phyloP scores from a whole-genome alignment of 1,284 basidiomycete genomes.

The Stereum hirsutum region DNA sequence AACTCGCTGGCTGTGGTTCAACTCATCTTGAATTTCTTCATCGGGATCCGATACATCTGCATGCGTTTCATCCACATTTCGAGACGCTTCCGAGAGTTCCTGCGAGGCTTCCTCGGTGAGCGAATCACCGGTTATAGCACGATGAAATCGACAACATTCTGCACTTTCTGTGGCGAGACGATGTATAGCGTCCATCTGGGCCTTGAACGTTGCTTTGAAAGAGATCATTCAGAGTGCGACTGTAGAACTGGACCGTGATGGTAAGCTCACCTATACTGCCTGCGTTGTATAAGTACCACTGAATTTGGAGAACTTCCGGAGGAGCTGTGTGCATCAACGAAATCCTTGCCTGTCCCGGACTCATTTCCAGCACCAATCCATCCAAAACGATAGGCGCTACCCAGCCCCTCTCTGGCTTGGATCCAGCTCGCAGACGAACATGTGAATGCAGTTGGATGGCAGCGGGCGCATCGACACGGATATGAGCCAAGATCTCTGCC shows the following conservation, averaged over 20 bases:
- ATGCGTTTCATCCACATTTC: too few species aligned
- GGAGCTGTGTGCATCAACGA: conserved; percentile 45
- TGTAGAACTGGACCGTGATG: not conserved
- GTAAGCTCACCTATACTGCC: conserved; percentile 42
- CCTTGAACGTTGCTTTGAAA: conserved; percentile 41
- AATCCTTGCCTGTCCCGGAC: conserved; percentile 43
- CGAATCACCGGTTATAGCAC: conserved; percentile 34
- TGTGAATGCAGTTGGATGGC: conserved; percentile 50
- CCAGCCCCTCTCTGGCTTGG: conserved; percentile 40
- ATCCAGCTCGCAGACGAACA: conserved; percentile 48
- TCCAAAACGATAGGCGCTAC: conserved; percentile 38
- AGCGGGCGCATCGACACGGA: conserved; percentile 42
- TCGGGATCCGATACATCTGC: too few species aligned
- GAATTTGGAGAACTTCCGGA: conserved; percentile 44
- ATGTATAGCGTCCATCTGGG: conserved; percentile 53
- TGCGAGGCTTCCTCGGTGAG: too few species aligned
- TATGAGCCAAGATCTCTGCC: conserved; percentile 32
- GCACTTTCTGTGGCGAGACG: conserved; percentile 32
- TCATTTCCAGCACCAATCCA: conserved; percentile 40
- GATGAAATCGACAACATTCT: conserved; percentile 40
- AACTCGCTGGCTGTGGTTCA: conserved; percentile 44
- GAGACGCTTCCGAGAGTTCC: too few species aligned
- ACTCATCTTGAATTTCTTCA: conserved; percentile 5
- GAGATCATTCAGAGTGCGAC: not conserved
- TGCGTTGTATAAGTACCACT: conserved; percentile 56